phyloP scores from a whole-genome alignment of 192 early-diverging fungal genomes.

The Helicostylum pulchrum region DNA sequence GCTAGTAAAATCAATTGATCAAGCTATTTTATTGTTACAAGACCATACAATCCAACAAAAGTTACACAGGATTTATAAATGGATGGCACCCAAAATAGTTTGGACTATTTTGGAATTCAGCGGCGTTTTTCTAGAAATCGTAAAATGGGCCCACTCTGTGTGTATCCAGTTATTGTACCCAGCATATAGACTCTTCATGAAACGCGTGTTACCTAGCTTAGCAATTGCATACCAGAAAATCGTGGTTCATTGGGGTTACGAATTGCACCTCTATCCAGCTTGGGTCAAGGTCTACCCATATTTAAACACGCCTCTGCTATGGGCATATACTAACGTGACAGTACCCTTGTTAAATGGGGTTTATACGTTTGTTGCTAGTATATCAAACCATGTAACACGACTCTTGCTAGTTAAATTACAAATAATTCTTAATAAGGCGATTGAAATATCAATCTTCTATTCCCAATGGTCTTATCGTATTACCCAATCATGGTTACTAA shows the following conservation, averaged over 20 bases:
- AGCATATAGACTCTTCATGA: background rate
- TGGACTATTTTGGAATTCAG: background rate
- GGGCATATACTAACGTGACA: background rate
- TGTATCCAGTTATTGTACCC: background rate
- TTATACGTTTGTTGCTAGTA: background rate
- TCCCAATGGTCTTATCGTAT: background rate
- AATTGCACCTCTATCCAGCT: background rate
- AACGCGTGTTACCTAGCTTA: background rate
- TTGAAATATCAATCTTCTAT: background rate
- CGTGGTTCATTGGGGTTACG: background rate
- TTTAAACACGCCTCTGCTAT: background rate
- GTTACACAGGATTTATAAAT: background rate
- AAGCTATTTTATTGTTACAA: background rate
- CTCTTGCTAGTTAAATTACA: background rate
- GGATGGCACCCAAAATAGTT: background rate
- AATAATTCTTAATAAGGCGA: background rate
- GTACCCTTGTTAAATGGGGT: background rate
- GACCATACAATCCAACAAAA: background rate
- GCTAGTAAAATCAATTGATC: background rate
- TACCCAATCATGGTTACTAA: background rate
- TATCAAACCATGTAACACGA: background rate
- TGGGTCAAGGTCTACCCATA: conserved; percentile 1
- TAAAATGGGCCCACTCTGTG: background rate
- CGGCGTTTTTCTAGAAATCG: background rate
- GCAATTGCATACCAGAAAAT: background rate